These are phyloP conservation scores for Mycena olivaceomarginata DNA, from an alignment of 768 basidiomycete genomes.

Conservation along the genomic window DNA sequence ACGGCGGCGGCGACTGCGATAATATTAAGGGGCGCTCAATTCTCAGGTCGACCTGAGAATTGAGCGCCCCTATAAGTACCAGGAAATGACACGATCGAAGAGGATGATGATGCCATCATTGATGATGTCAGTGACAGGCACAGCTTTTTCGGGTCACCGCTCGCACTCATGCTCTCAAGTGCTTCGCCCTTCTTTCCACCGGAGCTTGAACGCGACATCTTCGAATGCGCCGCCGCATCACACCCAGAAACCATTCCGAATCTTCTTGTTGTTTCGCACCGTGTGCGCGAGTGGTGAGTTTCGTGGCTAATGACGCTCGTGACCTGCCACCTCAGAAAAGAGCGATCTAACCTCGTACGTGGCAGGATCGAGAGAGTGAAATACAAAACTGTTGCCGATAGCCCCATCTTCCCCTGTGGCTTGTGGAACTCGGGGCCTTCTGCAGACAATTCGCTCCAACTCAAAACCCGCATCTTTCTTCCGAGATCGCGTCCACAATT, in stretches of 20 bases:
- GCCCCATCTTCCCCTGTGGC: background rate
- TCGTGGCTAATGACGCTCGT: too few relatives aligned
- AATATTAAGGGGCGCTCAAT: too few relatives aligned
- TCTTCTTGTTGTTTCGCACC: conserved; percentile 13
- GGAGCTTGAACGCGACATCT: conserved; percentile 17
- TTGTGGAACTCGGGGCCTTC: background rate
- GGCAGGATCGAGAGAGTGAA: background rate
- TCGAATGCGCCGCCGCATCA: background rate
- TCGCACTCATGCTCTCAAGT: background rate
- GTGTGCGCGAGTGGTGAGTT: conserved; percentile 23
- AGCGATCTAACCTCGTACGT: too few relatives aligned
- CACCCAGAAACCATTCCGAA: background rate
- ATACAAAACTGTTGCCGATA: background rate
- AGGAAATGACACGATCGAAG: too few relatives aligned
- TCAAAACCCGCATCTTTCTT: background rate
- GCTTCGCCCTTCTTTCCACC: background rate
- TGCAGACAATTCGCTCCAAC: background rate
- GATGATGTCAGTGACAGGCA: background rate
- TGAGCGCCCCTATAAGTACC: too few relatives aligned
- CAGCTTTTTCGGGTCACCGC: background rate
- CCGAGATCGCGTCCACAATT: background rate
- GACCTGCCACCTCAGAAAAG: background rate
- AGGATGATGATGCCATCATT: background rate
- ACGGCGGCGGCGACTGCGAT: too few relatives aligned
- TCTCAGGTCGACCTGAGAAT: too few relatives aligned